Evolutionary conservation across 805 yeast species (phyloP), one percentile per base, ranked within the genome.

Genomic region (Jamesozyma rosinii): DNA sequence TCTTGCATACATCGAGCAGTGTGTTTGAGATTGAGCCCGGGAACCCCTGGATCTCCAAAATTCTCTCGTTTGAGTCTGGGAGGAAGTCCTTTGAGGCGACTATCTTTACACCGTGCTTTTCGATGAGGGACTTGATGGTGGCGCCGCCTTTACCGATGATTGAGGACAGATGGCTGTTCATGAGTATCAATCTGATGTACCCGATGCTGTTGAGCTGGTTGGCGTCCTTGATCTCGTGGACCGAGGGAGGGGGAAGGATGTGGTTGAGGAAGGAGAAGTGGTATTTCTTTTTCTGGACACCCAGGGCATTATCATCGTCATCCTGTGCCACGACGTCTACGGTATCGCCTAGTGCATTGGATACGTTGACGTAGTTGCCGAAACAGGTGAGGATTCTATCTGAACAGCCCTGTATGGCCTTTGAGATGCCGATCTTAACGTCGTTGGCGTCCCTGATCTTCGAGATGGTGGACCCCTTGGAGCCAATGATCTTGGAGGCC

Each of bases 401-500:
- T 29, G 81, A 79, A 45, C 87, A 81, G 18, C 94, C 92, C 13
- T 80, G 81, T 30, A 79, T 77, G 33, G 83, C 79, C 54, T 81
- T 82, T 13, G 95, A 81, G 37, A 88, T 86, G 15, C 94, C 95
- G 4, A 95, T 95, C 58, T 82, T 84, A 46, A 88, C 87, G 44
- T 75, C 74, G 26, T 90, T 83, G 45, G 75, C 75, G 40, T 77
- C 86, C 50, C 95, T 72, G 38, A 88, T 76, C 30, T 75, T 71
- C 43, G 88, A 83, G 47, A 88, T 87, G 43, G 81, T 81, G 40
- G 73, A 70, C 37, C 96, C 96, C 50, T 77, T 82, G 51, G 83
- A 83, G 42, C 96, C 96, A 53, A 88, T 88, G 48, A 88, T 77
- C 48, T 87, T 83, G 15, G 95, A 95, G 11, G 95, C 89, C 62